Conservation (phyloP, 805 yeast genomes). For the Jamesozyma piceae region DNA sequence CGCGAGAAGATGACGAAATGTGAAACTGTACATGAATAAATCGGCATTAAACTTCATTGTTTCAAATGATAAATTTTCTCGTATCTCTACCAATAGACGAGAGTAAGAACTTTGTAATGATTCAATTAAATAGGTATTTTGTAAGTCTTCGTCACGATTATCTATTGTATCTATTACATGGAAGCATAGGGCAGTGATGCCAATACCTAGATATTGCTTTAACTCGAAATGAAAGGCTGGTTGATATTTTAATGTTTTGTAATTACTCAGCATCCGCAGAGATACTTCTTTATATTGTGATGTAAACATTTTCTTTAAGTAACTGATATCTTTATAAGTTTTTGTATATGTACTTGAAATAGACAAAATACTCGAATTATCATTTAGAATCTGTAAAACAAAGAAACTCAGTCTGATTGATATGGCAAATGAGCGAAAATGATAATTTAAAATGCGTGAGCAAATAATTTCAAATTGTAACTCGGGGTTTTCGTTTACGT, state of each 20-base stretch:
- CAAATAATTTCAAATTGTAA: conserved; percentile 6
- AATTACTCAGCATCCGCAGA: conserved; percentile 14
- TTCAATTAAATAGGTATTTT: conserved; percentile 5
- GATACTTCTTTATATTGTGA: conserved; percentile 4
- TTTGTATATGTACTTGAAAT: background rate
- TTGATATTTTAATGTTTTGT: conserved; percentile 12
- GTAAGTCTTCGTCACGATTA: conserved; percentile 3
- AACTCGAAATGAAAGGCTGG: conserved; percentile 13
- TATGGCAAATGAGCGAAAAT: conserved; percentile 8
- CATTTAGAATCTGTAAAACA: conserved; percentile 10
- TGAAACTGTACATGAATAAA: conserved; percentile 15
- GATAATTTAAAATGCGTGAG: conserved; percentile 7
- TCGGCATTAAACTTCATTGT: conserved; percentile 23
- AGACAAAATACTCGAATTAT: conserved; percentile 7
- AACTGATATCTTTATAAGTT: background rate
- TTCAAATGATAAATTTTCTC: conserved; percentile 10
- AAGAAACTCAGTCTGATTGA: conserved; percentile 7
- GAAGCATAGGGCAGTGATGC: conserved; percentile 8
- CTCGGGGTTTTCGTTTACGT: conserved; percentile 2
- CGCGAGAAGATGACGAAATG: conserved; percentile 11
- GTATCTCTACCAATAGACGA: conserved; percentile 6
- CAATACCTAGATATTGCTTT: conserved; percentile 9
- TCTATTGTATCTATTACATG: conserved; percentile 7
- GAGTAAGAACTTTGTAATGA: conserved; percentile 5
- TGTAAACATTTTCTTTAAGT: conserved; percentile 2